A percentile compares a stretch with the other conserved stretches of the same genome.
Conservation (phyloP, 2,329 filamentous ascomycete genomes). For the Didymella pinodella region DNA sequence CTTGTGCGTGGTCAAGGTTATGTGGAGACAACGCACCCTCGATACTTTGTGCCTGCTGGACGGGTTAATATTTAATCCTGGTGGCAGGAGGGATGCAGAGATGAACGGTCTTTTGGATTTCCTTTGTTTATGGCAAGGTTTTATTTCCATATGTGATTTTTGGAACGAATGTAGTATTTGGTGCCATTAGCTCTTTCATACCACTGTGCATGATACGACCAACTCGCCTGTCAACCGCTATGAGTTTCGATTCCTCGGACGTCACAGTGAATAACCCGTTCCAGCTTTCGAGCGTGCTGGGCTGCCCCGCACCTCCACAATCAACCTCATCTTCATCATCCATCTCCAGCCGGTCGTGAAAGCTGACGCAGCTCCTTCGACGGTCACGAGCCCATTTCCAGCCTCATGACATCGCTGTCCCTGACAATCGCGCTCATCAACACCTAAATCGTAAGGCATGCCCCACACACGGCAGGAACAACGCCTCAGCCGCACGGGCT, state of each 20-base stretch:
- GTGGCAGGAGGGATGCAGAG: constrained; percentile 8
- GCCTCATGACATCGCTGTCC: constrained; percentile 18
- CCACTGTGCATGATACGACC: neutral
- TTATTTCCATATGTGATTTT: constrained; percentile 9
- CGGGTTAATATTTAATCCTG: constrained; percentile 23
- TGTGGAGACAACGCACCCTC: constrained; percentile 7
- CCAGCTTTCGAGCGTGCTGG: constrained; percentile 1
- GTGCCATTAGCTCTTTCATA: neutral
- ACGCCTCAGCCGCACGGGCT: constrained; percentile 25
- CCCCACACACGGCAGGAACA: constrained; percentile 22
- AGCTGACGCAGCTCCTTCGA: constrained; percentile 11
- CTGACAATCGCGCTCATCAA: constrained; percentile 20
- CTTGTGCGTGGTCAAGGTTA: neutral
- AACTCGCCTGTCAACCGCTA: neutral
- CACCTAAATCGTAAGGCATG: constrained; percentile 17
- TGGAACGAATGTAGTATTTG: neutral
- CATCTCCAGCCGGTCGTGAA: constrained; percentile 4
- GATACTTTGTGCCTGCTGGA: constrained; percentile 23
- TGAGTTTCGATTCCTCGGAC: neutral
- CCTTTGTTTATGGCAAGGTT: constrained; percentile 3
- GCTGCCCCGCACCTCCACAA: constrained; percentile 19
- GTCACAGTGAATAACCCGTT: constrained; percentile 5
- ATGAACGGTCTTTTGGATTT: constrained; percentile 2
- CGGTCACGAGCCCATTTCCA: constrained; percentile 7
- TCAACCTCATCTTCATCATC: constrained; percentile 7